A percentile compares a stretch with the other conserved stretches of the same genome.
These are phyloP conservation scores for Sechiopsis laciniata DNA, from an alignment of 306 rosid genomes.

Conservation along the genomic window DNA sequence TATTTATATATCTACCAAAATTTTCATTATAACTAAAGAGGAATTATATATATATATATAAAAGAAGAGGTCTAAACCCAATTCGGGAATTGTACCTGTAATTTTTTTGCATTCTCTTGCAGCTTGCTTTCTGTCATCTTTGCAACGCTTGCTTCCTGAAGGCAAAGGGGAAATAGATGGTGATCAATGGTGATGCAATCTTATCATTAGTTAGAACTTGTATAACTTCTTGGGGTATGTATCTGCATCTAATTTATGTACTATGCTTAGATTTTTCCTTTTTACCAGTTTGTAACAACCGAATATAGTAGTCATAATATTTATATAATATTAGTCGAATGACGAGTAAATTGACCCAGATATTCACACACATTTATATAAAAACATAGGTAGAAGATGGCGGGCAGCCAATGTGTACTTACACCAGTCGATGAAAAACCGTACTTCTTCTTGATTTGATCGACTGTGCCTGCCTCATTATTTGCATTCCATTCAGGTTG, in stretches of 20 bases:
- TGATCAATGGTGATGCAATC: neutral
- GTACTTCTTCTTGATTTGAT: constrained; percentile 73
- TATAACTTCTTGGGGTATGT: no score
- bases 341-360: no score
- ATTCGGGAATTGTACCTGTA: constrained; percentile 41
- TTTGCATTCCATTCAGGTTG: constrained; percentile 45
- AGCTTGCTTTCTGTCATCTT: constrained; percentile 61
- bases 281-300: no score
- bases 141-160: constrained; percentile 59
- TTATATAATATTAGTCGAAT: no score
- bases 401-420: constrained; percentile 27
- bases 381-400: neutral
- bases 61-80: neutral
- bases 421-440: constrained; percentile 59
- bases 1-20: no score
- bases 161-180: neutral
- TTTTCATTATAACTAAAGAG: no score
- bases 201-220: no score
- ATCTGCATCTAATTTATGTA: no score
- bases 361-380: no score
- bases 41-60: no score
- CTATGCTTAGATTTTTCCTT: no score
- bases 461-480: constrained; percentile 46
- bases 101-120: constrained; percentile 50
- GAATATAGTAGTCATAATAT: no score